These are phyloP conservation scores for Aspergillus wentii DNA, from an alignment of 495 filamentous ascomycete genomes.

Conservation along the genomic window DNA sequence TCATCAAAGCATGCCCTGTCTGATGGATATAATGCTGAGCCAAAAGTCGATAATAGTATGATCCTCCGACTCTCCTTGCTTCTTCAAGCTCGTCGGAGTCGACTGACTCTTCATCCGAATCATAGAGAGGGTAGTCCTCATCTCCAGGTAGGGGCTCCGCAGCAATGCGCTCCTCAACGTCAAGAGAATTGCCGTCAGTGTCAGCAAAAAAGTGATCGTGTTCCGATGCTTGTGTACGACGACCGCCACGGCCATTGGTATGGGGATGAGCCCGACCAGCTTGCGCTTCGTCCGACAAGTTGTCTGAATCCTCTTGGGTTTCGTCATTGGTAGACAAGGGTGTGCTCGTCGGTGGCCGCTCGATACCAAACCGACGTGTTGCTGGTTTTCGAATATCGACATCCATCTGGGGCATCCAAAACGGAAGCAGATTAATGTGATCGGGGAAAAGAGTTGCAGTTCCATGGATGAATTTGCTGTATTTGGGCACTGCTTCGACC, in stretches of 20 bases:
- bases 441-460: constrained; percentile 80
- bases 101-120: constrained; percentile 79
- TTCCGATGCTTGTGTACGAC: background rate
- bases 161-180: constrained; percentile 71
- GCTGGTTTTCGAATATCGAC: constrained; percentile 93
- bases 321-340: constrained; percentile 74
- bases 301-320: constrained; percentile 52
- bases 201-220: constrained; percentile 22
- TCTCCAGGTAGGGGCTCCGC: constrained; percentile 52
- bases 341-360: constrained; percentile 67
- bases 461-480: constrained; percentile 99
- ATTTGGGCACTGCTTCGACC: constrained; percentile 97
- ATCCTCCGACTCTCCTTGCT: constrained; percentile 65
- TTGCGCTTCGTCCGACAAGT: constrained; percentile 46
- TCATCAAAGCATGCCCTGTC: constrained; percentile 33
- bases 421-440: constrained; percentile 86
- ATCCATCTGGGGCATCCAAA: constrained; percentile 98
- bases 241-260: background rate
- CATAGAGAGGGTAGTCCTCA: constrained; percentile 81
- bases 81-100: constrained; percentile 66
- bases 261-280: too few species aligned
- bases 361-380: constrained; percentile 82
- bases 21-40: constrained; percentile 39
- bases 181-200: constrained; percentile 50
- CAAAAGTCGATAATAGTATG: constrained; percentile 59